These are phyloP conservation scores for Phytopythium cucurbitacearum DNA, from an alignment of 352 stramenopile species.

Conservation along the genomic window DNA sequence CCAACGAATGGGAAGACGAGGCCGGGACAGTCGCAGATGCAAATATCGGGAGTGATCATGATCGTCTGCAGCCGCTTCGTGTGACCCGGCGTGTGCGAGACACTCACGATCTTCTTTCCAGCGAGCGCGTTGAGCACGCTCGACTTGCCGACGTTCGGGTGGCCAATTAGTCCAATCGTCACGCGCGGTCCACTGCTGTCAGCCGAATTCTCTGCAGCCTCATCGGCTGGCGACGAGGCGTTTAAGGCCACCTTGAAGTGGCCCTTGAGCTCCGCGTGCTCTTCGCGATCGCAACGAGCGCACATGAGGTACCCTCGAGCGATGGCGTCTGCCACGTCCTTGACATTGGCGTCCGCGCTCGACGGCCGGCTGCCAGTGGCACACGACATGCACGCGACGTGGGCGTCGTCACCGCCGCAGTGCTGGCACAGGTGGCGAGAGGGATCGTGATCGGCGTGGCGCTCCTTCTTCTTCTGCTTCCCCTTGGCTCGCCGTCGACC, in stretches of 20 bases:
- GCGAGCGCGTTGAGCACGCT: conserved; percentile 83
- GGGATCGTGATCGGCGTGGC: conserved; percentile 4
- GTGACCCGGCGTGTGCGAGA: conserved; percentile 82
- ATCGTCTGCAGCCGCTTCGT: conserved; percentile 86
- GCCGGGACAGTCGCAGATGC: conserved; percentile 83
- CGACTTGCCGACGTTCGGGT: conserved; percentile 88
- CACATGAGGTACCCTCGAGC: conserved; percentile 67
- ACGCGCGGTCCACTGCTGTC: conserved; percentile 24
- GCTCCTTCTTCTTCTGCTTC: conserved; percentile 50
- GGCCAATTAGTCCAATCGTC: conserved; percentile 85
- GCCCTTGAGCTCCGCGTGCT: conserved; percentile 55
- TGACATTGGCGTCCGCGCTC: conserved; percentile 28
- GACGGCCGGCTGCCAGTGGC: conserved; percentile 13
- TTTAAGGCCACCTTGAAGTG: conserved; percentile 54
- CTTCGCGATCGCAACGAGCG: conserved; percentile 59
- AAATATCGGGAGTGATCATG: conserved; percentile 78
- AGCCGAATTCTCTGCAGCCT: conserved; percentile 17
- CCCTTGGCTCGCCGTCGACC: conserved; percentile 31
- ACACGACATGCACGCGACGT: conserved; percentile 65
- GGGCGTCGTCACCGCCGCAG: conserved; percentile 60
- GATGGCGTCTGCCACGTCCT: conserved; percentile 46
- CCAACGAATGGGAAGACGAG: conserved; percentile 82
- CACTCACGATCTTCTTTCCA: conserved; percentile 85
- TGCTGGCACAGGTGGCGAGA: conserved; percentile 52
- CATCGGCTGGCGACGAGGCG: conserved; percentile 18